These are phyloP conservation scores for Xylaria sp. DNA, from an alignment of 2,329 filamentous ascomycete genomes.

Conservation along the genomic window DNA sequence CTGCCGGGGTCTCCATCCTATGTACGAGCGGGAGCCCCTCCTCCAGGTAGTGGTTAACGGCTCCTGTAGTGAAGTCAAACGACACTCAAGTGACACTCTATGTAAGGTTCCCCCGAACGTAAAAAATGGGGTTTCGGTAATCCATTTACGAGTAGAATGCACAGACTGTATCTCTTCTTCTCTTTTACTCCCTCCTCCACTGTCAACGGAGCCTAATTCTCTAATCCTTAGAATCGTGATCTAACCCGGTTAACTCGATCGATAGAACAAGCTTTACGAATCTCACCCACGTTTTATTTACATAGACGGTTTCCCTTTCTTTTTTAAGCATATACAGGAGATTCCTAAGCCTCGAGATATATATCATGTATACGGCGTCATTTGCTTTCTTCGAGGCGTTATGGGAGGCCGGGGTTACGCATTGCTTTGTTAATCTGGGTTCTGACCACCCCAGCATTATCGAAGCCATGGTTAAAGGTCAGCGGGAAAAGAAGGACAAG, in stretches of 20 bases:
- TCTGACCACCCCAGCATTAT: constrained; percentile 81
- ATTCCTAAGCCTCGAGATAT: constrained; percentile 12
- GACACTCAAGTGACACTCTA: not conserved
- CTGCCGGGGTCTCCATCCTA: not conserved
- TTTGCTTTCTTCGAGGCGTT: constrained; percentile 72
- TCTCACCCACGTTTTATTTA: not conserved
- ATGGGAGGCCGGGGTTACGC: constrained; percentile 52
- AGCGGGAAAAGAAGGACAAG: constrained; percentile 70
- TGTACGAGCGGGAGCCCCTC: not conserved
- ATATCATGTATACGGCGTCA: constrained; percentile 68
- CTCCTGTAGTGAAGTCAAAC: not conserved
- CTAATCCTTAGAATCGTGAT: not conserved
- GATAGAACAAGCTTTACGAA: not conserved
- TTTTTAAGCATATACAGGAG: not conserved
- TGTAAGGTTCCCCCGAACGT: not conserved
- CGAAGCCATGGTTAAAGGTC: constrained; percentile 82
- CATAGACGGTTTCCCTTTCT: not conserved
- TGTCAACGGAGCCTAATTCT: not conserved
- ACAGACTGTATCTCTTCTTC: not conserved
- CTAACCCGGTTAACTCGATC: not conserved
- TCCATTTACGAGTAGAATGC: not conserved
- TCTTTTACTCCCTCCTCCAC: not conserved
- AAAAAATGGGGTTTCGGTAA: constrained; percentile 1
- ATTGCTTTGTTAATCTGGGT: constrained; percentile 72
- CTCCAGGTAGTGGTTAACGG: not conserved